Base-by-base conservation (phyloP, 306 rosid genomes). In the Gillenia trifoliata region DNA sequence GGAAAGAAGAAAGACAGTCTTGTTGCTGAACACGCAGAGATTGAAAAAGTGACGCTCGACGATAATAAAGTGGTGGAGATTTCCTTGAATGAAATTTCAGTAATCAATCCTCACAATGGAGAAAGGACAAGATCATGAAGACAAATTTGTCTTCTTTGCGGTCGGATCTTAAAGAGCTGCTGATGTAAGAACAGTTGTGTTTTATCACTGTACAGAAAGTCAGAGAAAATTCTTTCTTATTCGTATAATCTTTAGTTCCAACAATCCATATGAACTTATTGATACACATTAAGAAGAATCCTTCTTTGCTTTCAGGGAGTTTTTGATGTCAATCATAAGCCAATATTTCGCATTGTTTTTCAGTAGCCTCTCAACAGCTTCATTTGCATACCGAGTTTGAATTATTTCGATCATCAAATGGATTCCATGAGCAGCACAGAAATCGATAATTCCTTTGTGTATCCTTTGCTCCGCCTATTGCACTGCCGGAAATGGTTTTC, bases 291-390 rank as follows among this genome's bases (percentile, higher is more conserved):
- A 3, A 36, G 2, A 75, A 55, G 31, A 54, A 29, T 16, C 7
- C 43, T 64, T 33, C 34, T 34, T 11, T 82, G 73, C 80, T 77
- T 93, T 88, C 5, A 88, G 81, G 60, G 98, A 86, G 56, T 80
- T 87, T 25, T 84, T 85, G 55, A 91, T 86, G 78, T 93, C 98
- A 60, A 93, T 91, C 41, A 93, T 96, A 83, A 90, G 89, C 43
- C 96, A 82, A 77, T 89, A 86, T 72, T 93, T 88, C 66, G 91
- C 91, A 47, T 93, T 96, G 55, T 66, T 89, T 33, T 84, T 88
- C 59, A 82, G 61, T 22, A 93, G 81, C 86, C 97, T 85, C 57
- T 89, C 90, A 49, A 93, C 78, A 23, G 93, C 98, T 80, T 93
- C 97, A 76, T 86, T 91, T 8, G 88, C 86, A 72, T 84, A 88